A percentile compares a stretch with the other conserved stretches of the same genome.
phyloP scores from a whole-genome alignment of 257 asterid species.

The Nemophila menziesii region DNA sequence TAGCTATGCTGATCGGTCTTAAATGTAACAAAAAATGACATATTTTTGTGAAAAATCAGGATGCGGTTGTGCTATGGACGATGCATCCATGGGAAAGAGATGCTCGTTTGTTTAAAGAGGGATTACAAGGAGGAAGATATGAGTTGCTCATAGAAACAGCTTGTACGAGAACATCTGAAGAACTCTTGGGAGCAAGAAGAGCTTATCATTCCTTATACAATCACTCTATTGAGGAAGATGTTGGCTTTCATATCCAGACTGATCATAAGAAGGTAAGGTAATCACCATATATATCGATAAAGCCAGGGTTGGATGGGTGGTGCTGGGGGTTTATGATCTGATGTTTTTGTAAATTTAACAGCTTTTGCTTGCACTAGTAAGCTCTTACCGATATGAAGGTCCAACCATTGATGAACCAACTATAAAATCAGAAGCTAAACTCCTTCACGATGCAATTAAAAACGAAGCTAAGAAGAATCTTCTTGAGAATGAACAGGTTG shows the following conservation, averaged over 20 bases:
- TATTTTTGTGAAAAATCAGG: slow-evolving; percentile 20
- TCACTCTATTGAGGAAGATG: slow-evolving; percentile 74
- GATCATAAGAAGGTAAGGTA: slow-evolving; percentile 63
- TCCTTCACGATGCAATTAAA: slow-evolving; percentile 29
- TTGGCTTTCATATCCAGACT: slow-evolving; percentile 35
- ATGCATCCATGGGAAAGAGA: slow-evolving; percentile 98
- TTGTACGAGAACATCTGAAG: slow-evolving; percentile 56
- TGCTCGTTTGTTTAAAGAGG: slow-evolving; percentile 51
- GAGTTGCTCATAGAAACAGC: slow-evolving; percentile 50
- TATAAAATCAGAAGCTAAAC: slow-evolving; percentile 64
- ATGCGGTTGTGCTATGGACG: slow-evolving; percentile 66
- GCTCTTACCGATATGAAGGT: slow-evolving; percentile 75
- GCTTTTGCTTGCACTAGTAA: slow-evolving; percentile 68
- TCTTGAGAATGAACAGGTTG: slow-evolving; percentile 37
- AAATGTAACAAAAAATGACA: too few relatives aligned
- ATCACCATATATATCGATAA: not conserved
- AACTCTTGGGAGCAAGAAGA: slow-evolving; percentile 64
- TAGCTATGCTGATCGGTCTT: too few relatives aligned
- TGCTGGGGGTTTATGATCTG: too few relatives aligned
- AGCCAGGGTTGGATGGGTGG: not conserved
- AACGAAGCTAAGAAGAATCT: slow-evolving; percentile 13
- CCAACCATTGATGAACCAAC: slow-evolving; percentile 34
- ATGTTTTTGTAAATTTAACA: slow-evolving; percentile 14
- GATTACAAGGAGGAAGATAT: slow-evolving; percentile 30
- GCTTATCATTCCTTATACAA: slow-evolving; percentile 80